Conservation (phyloP, 2,329 filamentous ascomycete genomes). For the Neospermospora avenae region DNA sequence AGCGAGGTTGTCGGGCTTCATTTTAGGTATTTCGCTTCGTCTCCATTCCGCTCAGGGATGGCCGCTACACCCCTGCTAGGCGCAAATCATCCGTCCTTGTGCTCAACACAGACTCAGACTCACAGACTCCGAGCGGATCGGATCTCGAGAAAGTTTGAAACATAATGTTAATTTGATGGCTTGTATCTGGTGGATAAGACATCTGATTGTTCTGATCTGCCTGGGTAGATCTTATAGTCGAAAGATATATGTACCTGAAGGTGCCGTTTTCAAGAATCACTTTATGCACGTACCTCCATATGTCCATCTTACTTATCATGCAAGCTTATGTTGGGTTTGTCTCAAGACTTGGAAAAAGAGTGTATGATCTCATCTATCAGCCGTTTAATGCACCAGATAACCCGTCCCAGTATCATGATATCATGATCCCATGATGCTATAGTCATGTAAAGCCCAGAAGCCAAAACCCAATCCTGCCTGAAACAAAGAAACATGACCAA, state of each 20-base stretch:
- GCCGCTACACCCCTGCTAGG: conserved; percentile 12
- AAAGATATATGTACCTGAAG: background rate
- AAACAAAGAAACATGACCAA: background rate
- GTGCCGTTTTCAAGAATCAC: background rate
- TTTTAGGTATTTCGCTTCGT: conserved; percentile 17
- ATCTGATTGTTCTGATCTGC: no score
- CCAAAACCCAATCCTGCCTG: background rate
- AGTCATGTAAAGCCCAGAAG: background rate
- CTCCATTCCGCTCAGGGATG: conserved; percentile 15
- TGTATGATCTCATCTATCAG: conserved; percentile 5
- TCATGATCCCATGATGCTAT: background rate
- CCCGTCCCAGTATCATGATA: conserved; percentile 1
- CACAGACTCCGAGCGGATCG: background rate
- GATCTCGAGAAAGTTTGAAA: background rate
- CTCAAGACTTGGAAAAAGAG: background rate
- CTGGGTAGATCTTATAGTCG: no score
- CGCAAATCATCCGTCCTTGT: conserved; percentile 16
- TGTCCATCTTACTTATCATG: background rate
- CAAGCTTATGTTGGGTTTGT: conserved; percentile 1
- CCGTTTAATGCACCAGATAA: background rate
- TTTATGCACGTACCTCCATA: background rate
- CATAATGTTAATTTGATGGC: no score
- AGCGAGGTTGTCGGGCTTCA: conserved; percentile 11
- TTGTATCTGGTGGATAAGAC: no score
- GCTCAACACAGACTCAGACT: background rate